Conservation (phyloP, 2,329 filamentous ascomycete species). For the Fusarium vanettenii region DNA sequence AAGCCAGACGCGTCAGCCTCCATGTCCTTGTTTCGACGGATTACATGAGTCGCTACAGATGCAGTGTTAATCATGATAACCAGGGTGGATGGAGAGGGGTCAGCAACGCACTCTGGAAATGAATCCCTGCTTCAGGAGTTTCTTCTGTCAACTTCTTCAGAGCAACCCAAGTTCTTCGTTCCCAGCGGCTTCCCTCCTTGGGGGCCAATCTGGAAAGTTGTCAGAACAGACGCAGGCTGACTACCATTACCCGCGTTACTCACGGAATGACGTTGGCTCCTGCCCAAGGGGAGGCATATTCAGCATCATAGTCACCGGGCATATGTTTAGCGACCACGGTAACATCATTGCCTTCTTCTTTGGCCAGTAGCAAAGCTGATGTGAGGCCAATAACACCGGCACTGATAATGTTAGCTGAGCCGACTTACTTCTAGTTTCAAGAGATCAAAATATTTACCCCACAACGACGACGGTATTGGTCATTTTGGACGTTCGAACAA, state of each 20-base stretch:
- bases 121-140: slow-evolving; percentile 80
- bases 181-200: slow-evolving; percentile 61
- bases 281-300: slow-evolving; percentile 90
- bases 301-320: slow-evolving; percentile 90
- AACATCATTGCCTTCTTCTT: slow-evolving; percentile 48
- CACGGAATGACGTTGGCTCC: slow-evolving; percentile 83
- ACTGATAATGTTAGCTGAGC: not conserved
- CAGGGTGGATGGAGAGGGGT: slow-evolving; percentile 51
- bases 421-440: not conserved
- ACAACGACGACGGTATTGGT: not conserved
- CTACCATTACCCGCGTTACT: slow-evolving; percentile 39
- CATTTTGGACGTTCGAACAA: not conserved
- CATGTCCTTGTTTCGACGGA: slow-evolving; percentile 66
- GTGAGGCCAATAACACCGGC: not conserved
- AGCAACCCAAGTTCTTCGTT: slow-evolving; percentile 71
- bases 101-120: slow-evolving; percentile 71
- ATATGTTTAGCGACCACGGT: slow-evolving; percentile 87
- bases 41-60: not conserved
- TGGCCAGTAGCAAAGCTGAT: not conserved
- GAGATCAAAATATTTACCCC: not conserved
- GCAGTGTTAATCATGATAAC: not conserved
- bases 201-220: slow-evolving; percentile 52
- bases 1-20: slow-evolving; percentile 44
- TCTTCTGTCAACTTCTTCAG: slow-evolving; percentile 69
- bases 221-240: not conserved